phyloP scores from a whole-genome alignment of 345 rosid genomes.

The Camelina neglecta region DNA sequence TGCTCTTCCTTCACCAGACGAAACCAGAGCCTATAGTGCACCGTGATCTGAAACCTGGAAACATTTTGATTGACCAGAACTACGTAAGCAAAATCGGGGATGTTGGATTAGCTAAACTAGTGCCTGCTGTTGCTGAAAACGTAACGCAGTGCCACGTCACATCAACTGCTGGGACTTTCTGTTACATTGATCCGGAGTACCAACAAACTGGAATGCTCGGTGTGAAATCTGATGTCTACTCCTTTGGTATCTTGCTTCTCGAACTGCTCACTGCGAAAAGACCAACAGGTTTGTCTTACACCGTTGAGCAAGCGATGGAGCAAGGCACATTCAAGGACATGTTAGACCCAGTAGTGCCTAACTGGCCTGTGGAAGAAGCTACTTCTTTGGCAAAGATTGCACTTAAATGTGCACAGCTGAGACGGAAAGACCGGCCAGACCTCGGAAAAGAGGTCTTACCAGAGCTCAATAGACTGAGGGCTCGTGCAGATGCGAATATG shows the following conservation, averaged over 20 bases:
- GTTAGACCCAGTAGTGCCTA: slow-evolving; percentile 71
- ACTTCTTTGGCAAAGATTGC: slow-evolving; percentile 61
- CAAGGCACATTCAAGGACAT: slow-evolving; percentile 56
- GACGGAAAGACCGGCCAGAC: slow-evolving; percentile 93
- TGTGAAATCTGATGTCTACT: slow-evolving; percentile 88
- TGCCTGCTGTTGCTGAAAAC: slow-evolving; percentile 80
- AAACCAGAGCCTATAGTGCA: slow-evolving; percentile 98
- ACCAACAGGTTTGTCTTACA: slow-evolving; percentile 74
- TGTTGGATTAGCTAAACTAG: slow-evolving; percentile 87
- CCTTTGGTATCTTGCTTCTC: slow-evolving; percentile 81
- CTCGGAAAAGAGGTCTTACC: slow-evolving; percentile 72
- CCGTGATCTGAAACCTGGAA: slow-evolving; percentile 93
- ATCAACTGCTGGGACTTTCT: slow-evolving; percentile 87
- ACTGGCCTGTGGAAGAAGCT: slow-evolving; percentile 85
- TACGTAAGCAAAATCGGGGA: slow-evolving; percentile 85
- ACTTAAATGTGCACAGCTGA: slow-evolving; percentile 73
- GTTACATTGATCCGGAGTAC: slow-evolving; percentile 96
- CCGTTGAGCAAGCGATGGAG: slow-evolving; percentile 60
- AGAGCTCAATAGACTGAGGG: slow-evolving; percentile 63
- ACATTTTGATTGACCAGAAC: slow-evolving; percentile 83
- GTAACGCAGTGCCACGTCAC: slow-evolving; percentile 74
- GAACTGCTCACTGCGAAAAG: slow-evolving; percentile 78
- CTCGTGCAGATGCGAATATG: slow-evolving; percentile 60
- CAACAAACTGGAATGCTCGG: slow-evolving; percentile 96
- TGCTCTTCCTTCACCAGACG: slow-evolving; percentile 90